Evolutionary conservation across 495 filamentous ascomycete genomes (phyloP), one percentile per base, ranked within the genome.

Genomic region (Symbiotaphrina buchneri): DNA sequence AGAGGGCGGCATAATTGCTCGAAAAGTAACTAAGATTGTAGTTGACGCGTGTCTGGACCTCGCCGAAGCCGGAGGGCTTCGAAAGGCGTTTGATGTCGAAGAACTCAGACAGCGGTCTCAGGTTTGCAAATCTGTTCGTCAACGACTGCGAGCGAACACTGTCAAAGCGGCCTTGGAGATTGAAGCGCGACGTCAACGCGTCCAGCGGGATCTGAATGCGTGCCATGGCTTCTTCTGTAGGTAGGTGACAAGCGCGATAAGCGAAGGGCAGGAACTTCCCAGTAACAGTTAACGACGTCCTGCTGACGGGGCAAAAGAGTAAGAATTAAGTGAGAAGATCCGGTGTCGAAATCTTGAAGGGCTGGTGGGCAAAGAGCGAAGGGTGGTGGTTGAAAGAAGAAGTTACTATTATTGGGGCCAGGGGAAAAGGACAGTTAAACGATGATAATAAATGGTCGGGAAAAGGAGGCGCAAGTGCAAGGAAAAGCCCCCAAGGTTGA

Each of bases 1-100:
- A 91, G 35, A 97, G 68, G 36, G 74, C 73, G 40, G 74, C 75
- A 67, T 97, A 97, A 58, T 97, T 97, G 75, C 81, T 94, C 33
- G 82, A 85, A 62, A 93, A 97, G 59, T 94, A 75, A 47, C 73
- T 67, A 32, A 97, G 59, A 49, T 97, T 97, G 73, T 93, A 97
- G 58, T 91, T 92, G 49, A 92, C 73, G 33, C 87, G 71, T 53
- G 76, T 85, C 52, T 97, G 87, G 33, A 78, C 67, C 47, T 95
- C 87, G 41, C 54, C 67, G 41, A 95, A 93, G 53, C 84, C 85
- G 40, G 61, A 65, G 3, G 87, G 90, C 57, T 94, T 95, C 28
- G 80, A 93, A 7, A 97, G 40, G 19, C 85, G 76, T 65, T 93
- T 97, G 51, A 94, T 42, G 51, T 97, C 84, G 46, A 95, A 61